phyloP scores from a whole-genome alignment of 2,329 filamentous ascomycete genomes.

The Sporothrix brunneoviolacea region DNA sequence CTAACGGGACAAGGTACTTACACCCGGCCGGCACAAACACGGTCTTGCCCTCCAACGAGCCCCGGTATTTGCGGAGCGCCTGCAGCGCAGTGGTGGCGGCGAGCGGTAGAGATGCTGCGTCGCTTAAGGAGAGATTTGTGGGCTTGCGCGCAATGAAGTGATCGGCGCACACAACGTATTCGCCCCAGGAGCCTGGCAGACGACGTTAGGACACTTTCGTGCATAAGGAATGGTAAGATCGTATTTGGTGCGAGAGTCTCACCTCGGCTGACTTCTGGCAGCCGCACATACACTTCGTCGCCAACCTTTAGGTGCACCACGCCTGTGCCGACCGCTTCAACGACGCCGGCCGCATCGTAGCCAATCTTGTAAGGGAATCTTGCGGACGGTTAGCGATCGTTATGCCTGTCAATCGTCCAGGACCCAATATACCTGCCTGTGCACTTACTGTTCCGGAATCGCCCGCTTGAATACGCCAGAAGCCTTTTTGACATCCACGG shows the following conservation, averaged over 20 bases:
- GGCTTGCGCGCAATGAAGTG: neutral
- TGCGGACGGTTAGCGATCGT: too few species aligned
- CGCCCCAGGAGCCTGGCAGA: neutral
- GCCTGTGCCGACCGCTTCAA: constrained; percentile 24
- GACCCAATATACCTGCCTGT: too few species aligned
- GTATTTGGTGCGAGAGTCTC: neutral
- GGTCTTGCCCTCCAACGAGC: constrained; percentile 40
- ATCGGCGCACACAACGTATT: neutral
- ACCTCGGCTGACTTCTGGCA: constrained; percentile 10
- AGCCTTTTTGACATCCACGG: constrained; percentile 29
- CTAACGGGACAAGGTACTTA: neutral
- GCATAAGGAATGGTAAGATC: too few species aligned
- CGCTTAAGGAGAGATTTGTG: neutral
- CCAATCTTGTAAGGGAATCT: constrained; percentile 17
- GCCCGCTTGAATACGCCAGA: constrained; percentile 21
- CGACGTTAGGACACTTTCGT: too few species aligned
- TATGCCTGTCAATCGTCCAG: too few species aligned
- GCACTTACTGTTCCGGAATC: neutral
- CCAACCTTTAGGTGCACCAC: constrained; percentile 26
- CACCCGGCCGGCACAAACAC: constrained; percentile 43
- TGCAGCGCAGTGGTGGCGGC: neutral
- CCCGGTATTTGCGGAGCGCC: neutral
- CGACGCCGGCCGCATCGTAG: constrained; percentile 25
- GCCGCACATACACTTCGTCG: constrained; percentile 33
- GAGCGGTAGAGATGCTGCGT: constrained; percentile 5